phyloP scores from a whole-genome alignment of 2,329 filamentous ascomycete species.

The Penicillium hordei region DNA sequence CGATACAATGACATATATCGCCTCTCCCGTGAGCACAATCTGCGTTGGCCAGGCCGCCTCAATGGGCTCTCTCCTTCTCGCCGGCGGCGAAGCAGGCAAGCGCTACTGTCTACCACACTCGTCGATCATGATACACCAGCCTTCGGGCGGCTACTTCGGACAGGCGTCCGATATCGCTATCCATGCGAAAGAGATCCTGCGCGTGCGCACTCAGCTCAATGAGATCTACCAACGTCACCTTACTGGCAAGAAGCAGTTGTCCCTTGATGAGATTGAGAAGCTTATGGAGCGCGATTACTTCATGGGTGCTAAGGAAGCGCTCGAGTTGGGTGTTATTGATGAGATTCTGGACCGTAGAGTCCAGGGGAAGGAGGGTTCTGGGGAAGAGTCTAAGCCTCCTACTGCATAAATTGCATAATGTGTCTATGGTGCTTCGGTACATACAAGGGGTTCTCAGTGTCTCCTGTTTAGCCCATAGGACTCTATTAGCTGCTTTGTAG shows the following conservation, averaged over 20 bases:
- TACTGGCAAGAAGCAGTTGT: conserved; percentile 67
- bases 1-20: conserved; percentile 98
- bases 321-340: conserved; percentile 88
- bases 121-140: conserved; percentile 96
- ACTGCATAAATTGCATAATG: conserved; percentile 10
- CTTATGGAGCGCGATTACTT: conserved; percentile 98
- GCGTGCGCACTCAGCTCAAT: conserved; percentile 81
- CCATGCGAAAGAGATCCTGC: conserved; percentile 93
- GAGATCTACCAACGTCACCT: conserved; percentile 85
- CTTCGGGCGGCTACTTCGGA: conserved; percentile 70
- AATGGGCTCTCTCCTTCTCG: conserved; percentile 88
- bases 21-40: conserved; percentile 87
- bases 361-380: conserved; percentile 26
- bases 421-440: neutral
- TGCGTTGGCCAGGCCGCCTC: conserved; percentile 92
- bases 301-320: conserved; percentile 81
- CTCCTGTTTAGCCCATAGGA: neutral
- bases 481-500: neutral
- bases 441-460: neutral
- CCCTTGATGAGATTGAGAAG: conserved; percentile 79
- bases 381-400: conserved; percentile 26
- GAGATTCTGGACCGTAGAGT: conserved; percentile 65
- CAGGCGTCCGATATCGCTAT: conserved; percentile 84
- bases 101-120: conserved; percentile 89
- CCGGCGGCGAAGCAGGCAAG: conserved; percentile 80